Evolutionary conservation across 305 asterid species (phyloP), one percentile per base, ranked within the genome.

Genomic region (Rubia occidens): DNA sequence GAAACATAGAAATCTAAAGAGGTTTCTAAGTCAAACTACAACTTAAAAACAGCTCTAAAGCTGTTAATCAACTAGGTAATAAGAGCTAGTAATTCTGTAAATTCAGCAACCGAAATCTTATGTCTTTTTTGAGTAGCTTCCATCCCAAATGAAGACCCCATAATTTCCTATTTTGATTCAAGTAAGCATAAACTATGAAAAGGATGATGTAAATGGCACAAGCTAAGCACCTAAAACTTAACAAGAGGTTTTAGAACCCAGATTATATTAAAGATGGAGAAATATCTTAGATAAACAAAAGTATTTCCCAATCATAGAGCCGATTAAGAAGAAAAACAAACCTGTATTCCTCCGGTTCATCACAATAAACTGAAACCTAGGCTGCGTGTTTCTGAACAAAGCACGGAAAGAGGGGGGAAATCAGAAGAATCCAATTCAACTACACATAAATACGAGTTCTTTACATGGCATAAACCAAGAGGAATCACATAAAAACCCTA

Each of bases 321-420:
- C 18, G 17, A 3, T 20, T 55, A 8, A 40, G 40, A 20, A 58
- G 26, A 40, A 6, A 2, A 21, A 76, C 82, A 67, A 67, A 89
- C 98, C 98, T 72, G 88, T 83, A 70, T 81, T 86, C 66, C 87
- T 79, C 56, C 90, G 84, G 85, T 91, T 91, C 96, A 91, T 88
- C 11, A 91, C 98, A 71, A 89, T 86, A 77, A 91, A 89, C 78
- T 89, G 98, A 74, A 86, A 91, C 66, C 86, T 86, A 24, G 98
- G 96, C 68, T 83, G 87, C 59, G 89, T 74, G 72, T 82, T 88
- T 90, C 98, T 91, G 94, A 64, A 85, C 74, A 71, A 29, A 54
- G 72, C 3, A 73, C 64, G 37, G 76, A 49, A 63, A 67, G 55
- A 14, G 8, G 35, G 14, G n/a, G n/a, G n/a, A 54, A 43, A 61